These are phyloP conservation scores for Mediolabrus comicus DNA, from an alignment of 108 stramenopile genomes.

Conservation along the genomic window DNA sequence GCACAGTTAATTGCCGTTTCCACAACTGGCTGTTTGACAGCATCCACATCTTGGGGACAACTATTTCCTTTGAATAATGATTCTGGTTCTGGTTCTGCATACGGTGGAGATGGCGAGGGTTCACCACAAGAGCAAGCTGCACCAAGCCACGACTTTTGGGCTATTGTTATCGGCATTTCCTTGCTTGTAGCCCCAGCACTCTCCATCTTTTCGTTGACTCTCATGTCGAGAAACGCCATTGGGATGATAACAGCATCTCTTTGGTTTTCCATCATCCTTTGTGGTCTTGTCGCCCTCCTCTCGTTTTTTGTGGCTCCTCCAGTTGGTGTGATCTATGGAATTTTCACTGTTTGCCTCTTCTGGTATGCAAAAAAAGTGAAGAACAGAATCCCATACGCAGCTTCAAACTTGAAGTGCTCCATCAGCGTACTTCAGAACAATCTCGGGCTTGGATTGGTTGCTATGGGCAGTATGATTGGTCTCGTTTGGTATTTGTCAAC, in stretches of 20 bases:
- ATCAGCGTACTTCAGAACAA: constrained; percentile 57
- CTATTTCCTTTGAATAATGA: background rate
- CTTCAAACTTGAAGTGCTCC: constrained; percentile 61
- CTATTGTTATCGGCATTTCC: background rate
- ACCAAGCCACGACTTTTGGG: background rate
- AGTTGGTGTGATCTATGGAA: constrained; percentile 15
- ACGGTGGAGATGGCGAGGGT: background rate
- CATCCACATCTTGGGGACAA: background rate
- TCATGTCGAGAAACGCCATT: constrained; percentile 17
- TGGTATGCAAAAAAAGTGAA: constrained; percentile 45
- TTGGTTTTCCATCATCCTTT: constrained; percentile 13
- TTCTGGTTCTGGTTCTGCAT: background rate
- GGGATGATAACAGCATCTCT: constrained; percentile 23
- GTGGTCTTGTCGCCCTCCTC: constrained; percentile 2
- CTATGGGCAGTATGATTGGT: constrained; percentile 25
- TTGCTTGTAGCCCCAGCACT: background rate
- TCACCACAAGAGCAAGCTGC: background rate
- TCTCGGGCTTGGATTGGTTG: constrained; percentile 53
- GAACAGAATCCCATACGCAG: constrained; percentile 73
- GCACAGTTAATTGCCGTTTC: constrained; percentile 30
- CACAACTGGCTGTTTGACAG: background rate
- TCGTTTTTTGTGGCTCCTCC: background rate
- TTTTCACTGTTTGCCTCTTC: constrained; percentile 16
- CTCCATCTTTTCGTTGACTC: background rate
- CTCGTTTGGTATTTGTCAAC: constrained; percentile 34